Conservation (phyloP, 768 basidiomycete species). For the Nidularia sp. region DNA sequence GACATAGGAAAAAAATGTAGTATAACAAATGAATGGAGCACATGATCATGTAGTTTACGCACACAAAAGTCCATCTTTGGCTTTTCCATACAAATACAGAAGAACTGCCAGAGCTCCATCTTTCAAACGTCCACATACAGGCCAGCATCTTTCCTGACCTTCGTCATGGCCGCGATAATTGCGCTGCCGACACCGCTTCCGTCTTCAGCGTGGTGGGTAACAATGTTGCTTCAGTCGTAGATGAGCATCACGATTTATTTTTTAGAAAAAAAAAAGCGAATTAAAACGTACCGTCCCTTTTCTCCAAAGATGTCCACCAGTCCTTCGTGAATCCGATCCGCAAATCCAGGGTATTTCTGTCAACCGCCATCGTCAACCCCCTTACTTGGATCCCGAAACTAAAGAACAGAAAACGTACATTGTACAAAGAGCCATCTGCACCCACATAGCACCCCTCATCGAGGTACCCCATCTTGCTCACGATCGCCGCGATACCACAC, state of each 20-base stretch:
- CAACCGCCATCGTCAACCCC: neutral
- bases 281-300: constrained; percentile 71
- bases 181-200: constrained; percentile 95
- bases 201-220: constrained; percentile 84
- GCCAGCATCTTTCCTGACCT: neutral
- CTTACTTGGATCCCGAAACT: neutral
- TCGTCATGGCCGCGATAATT: constrained; percentile 66
- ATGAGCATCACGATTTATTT: neutral
- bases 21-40: too few relatives aligned
- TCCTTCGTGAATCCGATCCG: constrained; percentile 90
- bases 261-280: neutral
- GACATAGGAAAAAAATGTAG: too few relatives aligned
- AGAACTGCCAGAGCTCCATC: too few relatives aligned
- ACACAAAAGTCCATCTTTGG: too few relatives aligned
- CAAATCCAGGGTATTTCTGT: constrained; percentile 96
- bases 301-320: constrained; percentile 94
- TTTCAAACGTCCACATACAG: neutral
- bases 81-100: too few relatives aligned
- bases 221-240: constrained; percentile 46
- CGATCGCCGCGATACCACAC: constrained; percentile 96
- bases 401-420: constrained; percentile 45
- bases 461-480: constrained; percentile 89
- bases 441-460: constrained; percentile 89
- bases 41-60: too few relatives aligned
- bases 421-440: constrained; percentile 94